These are phyloP conservation scores for Fusarium annulatum DNA, from an alignment of 2,329 filamentous ascomycete species.

Conservation along the genomic window DNA sequence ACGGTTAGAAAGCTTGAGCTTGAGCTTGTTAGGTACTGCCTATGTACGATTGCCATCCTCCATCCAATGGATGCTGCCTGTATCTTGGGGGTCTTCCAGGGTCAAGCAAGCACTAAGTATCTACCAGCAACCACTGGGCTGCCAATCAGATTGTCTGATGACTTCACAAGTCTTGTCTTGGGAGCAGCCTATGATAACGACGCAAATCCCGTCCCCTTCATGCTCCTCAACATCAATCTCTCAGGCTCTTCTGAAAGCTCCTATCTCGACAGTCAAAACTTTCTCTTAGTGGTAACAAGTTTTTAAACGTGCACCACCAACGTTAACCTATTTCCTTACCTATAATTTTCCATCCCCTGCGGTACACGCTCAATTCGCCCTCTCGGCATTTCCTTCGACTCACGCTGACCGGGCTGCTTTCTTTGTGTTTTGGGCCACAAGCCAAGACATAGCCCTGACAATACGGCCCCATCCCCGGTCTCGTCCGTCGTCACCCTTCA, in stretches of 20 bases:
- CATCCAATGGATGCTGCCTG: neutral
- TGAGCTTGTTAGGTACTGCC: too few relatives aligned
- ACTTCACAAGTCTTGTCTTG: conserved; percentile 31
- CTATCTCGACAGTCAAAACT: conserved; percentile 34
- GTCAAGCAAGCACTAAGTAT: neutral
- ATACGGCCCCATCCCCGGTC: conserved; percentile 11
- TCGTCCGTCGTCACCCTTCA: conserved; percentile 25
- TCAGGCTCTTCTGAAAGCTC: conserved; percentile 25
- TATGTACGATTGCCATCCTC: too few relatives aligned
- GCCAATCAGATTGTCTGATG: conserved; percentile 31
- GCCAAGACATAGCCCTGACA: conserved; percentile 33
- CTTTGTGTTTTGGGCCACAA: conserved; percentile 39
- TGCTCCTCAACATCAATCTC: conserved; percentile 21
- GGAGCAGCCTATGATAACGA: conserved; percentile 36
- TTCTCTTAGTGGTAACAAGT: conserved; percentile 7
- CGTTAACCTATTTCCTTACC: neutral
- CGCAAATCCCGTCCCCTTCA: conserved; percentile 15
- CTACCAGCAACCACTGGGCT: neutral
- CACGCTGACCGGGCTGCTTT: conserved; percentile 22
- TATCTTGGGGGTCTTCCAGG: neutral
- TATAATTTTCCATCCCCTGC: neutral
- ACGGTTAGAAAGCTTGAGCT: too few relatives aligned
- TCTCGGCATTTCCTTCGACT: conserved; percentile 6
- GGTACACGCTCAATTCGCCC: neutral
- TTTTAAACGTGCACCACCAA: neutral